These are phyloP conservation scores for Biscogniauxia sp. DNA, from an alignment of 2,329 filamentous ascomycete species.

Conservation along the genomic window DNA sequence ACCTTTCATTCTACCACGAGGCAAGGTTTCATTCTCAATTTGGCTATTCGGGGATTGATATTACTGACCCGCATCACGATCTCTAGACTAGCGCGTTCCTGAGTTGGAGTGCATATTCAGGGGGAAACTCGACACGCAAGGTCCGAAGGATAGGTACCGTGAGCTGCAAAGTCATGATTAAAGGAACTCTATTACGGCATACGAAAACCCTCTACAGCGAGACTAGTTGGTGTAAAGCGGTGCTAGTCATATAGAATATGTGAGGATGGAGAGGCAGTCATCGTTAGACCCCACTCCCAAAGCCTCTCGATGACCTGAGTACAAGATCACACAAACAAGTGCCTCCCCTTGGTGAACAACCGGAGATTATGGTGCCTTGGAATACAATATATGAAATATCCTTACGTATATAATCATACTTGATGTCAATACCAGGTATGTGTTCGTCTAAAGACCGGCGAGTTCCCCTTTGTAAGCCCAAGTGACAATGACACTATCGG, in stretches of 20 bases:
- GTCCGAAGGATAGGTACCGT: background rate
- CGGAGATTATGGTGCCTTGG: background rate
- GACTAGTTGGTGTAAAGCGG: background rate
- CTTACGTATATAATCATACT: background rate
- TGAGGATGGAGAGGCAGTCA: background rate
- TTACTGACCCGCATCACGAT: background rate
- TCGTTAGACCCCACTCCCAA: background rate
- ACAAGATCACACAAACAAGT: background rate
- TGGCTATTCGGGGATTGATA: conserved; percentile 1
- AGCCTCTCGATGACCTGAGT: background rate
- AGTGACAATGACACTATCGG: background rate
- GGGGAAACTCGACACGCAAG: conserved; percentile 2
- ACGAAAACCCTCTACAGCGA: background rate
- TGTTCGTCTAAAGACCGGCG: background rate
- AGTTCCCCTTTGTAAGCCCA: background rate
- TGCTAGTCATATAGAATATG: background rate
- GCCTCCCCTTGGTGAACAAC: background rate
- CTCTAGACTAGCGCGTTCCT: background rate
- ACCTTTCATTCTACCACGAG: background rate
- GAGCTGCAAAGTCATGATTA: background rate
- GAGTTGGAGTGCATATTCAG: background rate
- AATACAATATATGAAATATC: background rate
- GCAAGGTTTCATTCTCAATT: conserved; percentile 2
- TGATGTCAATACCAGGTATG: background rate
- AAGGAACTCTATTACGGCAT: background rate